Base-by-base conservation (phyloP, 495 filamentous ascomycete species). In the Aspergillus saccharolyticus region DNA sequence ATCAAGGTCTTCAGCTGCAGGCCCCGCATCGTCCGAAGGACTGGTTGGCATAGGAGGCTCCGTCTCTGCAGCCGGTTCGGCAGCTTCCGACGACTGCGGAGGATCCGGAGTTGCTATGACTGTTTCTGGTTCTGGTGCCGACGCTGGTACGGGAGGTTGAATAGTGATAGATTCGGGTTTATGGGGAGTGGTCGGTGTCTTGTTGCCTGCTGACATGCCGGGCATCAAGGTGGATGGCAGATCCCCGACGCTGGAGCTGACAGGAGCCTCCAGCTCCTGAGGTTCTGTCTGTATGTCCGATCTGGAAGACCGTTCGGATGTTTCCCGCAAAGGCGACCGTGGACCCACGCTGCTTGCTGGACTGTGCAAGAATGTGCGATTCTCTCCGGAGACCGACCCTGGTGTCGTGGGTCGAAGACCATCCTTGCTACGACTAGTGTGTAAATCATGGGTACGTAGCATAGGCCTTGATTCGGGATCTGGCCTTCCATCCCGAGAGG, bases 1-100 rank as follows among this genome's bases (percentile, higher is more conserved):
- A 44, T 80, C 80, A 7, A 39, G 12, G 15, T 71, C 80, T 22
- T 87, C 84, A 22, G 73, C 75, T 22, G 73, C 72, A 4, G 74
- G 44, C 12, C 46, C 42, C 9, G 70, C 59, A 7, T 45, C 45
- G 19, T 67, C 64, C 16, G 65, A 56, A 15, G 63, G 49, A 28
- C 55, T 63, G 16, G 21, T 18, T 8, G 66, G 58, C 18, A 60
- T 50, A 47, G 59, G 54, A 0, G 52, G 18, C 5, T 54, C n/a
- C 16, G 17, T 39, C 24, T 58, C 54, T 30, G 50, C 17, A n/a
- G 46, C 43, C 4, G 57, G 25, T 44, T 64, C 60, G 8, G 20
- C 58, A 8, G 60, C 42, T 18, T 63, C 58, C 21, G 28, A 18
- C 21, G 55, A 50, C 24, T 58, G 53, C 10, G 54, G 21, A 14